A percentile compares a stretch with the other conserved stretches of the same genome.
These are phyloP conservation scores for Davidsoniella eucalypti DNA, from an alignment of 2,329 filamentous ascomycete genomes.

Conservation along the genomic window DNA sequence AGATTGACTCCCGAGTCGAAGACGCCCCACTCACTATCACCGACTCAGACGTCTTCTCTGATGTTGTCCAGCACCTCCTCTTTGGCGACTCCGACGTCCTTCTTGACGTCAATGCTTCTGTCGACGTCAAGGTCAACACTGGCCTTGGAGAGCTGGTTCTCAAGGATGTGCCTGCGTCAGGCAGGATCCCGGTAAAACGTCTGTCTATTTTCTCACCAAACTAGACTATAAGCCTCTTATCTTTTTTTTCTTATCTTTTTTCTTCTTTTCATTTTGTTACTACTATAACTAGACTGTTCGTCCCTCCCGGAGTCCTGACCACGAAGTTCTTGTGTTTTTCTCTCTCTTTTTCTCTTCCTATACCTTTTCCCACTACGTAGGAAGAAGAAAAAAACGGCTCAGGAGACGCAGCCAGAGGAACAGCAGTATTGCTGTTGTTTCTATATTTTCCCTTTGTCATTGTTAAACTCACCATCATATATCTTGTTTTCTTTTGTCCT, in stretches of 20 bases:
- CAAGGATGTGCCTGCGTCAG: conserved; percentile 70
- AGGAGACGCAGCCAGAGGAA: not conserved
- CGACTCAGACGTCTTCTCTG: conserved; percentile 59
- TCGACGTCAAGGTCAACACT: conserved; percentile 71
- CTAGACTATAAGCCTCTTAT: not conserved
- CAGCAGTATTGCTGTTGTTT: not conserved
- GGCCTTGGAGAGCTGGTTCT: conserved; percentile 66
- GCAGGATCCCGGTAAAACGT: conserved; percentile 85
- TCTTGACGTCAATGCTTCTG: conserved; percentile 59
- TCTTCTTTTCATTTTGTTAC: conserved; percentile 2
- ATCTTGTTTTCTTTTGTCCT: conserved; percentile 2
- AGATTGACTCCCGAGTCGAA: conserved; percentile 59
- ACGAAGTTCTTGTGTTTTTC: conserved; percentile 30
- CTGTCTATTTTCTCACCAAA: conserved; percentile 42
- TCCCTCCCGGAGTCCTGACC: conserved; percentile 26
- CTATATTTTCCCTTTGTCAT: conserved; percentile 1
- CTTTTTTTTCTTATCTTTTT: conserved; percentile 6
- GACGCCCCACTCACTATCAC: conserved; percentile 73
- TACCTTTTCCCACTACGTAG: not conserved
- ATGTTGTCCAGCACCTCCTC: conserved; percentile 65
- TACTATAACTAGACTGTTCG: conserved; percentile 3
- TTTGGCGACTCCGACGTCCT: conserved; percentile 56
- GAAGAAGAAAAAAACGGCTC: not conserved
- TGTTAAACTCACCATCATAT: conserved; percentile 7
- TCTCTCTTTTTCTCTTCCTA: conserved; percentile 3